Percentiles rank a stretch among this genome's conserved stretches.
phyloP scores from a whole-genome alignment of 139 green algal species.

The Chlorella vulgaris region DNA sequence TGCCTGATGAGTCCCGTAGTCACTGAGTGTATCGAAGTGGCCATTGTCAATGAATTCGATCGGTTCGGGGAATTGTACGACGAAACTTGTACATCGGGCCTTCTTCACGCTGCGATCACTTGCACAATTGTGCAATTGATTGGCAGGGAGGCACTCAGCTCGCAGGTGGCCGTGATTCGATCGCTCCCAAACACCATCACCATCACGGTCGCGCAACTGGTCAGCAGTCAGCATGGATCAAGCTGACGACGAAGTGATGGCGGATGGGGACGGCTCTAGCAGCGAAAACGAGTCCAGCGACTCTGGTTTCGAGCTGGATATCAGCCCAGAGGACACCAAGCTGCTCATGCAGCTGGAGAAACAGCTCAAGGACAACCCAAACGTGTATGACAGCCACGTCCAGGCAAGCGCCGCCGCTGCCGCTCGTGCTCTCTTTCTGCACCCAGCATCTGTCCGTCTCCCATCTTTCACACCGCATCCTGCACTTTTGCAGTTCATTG shows the following conservation, averaged over 20 bases:
- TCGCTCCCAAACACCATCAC: too few species aligned
- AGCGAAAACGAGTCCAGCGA: slow-evolving; percentile 27
- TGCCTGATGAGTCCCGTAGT: too few species aligned
- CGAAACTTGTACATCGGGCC: too few species aligned
- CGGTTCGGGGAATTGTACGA: too few species aligned
- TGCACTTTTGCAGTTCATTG: slow-evolving; percentile 62
- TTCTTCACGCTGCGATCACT: too few species aligned
- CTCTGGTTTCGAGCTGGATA: slow-evolving; percentile 49
- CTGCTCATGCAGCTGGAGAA: slow-evolving; percentile 67
- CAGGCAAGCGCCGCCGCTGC: slow-evolving; percentile 40
- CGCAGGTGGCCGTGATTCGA: too few species aligned
- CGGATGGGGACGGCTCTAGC: background rate
- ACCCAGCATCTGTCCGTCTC: background rate
- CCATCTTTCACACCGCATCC: too few species aligned
- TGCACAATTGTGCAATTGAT: too few species aligned
- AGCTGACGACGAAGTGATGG: slow-evolving; percentile 15
- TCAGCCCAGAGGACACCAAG: slow-evolving; percentile 54
- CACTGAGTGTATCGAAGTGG: too few species aligned
- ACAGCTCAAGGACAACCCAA: slow-evolving; percentile 62
- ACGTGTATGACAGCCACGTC: slow-evolving; percentile 73
- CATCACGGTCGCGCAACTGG: background rate
- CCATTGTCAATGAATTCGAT: too few species aligned
- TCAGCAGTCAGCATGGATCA: background rate
- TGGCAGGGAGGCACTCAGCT: too few species aligned
- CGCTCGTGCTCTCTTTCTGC: background rate